Evolutionary conservation across 108 stramenopile species (phyloP).

Genomic region (Cyclotella cryptica): DNA sequence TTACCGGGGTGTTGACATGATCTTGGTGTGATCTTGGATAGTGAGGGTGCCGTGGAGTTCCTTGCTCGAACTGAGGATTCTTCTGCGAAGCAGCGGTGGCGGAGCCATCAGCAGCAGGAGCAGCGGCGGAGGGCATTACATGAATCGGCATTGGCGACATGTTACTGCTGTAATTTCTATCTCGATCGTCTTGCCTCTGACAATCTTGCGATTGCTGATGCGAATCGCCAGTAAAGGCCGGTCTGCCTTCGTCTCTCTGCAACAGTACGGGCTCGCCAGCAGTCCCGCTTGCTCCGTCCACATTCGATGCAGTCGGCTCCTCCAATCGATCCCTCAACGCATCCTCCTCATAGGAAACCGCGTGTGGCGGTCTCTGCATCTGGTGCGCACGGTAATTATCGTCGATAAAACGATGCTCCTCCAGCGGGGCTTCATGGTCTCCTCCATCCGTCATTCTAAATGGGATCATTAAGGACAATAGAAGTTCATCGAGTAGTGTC

Average conservation of each 20-base stretch:
- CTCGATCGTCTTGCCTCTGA: neutral
- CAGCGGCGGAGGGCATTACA: neutral
- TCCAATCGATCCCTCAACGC: neutral
- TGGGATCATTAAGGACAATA: constrained; percentile 7
- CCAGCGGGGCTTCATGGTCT: neutral
- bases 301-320: neutral
- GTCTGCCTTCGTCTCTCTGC: neutral
- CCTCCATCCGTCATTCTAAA: constrained; percentile 8
- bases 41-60: neutral
- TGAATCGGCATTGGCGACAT: neutral
- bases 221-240: neutral
- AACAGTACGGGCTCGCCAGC: neutral
- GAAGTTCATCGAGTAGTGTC: neutral
- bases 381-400: neutral
- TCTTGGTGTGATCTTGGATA: constrained; percentile 1
- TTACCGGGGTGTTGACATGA: neutral
- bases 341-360: constrained; percentile 3
- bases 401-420: neutral
- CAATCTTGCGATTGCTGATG: neutral
- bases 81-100: neutral
- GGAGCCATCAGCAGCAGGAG: neutral
- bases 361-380: neutral
- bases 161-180: neutral
- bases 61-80: neutral
- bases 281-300: too few relatives aligned